Conservation (phyloP, 2,329 filamentous ascomycete genomes). For the Clonostachys byssicola region DNA sequence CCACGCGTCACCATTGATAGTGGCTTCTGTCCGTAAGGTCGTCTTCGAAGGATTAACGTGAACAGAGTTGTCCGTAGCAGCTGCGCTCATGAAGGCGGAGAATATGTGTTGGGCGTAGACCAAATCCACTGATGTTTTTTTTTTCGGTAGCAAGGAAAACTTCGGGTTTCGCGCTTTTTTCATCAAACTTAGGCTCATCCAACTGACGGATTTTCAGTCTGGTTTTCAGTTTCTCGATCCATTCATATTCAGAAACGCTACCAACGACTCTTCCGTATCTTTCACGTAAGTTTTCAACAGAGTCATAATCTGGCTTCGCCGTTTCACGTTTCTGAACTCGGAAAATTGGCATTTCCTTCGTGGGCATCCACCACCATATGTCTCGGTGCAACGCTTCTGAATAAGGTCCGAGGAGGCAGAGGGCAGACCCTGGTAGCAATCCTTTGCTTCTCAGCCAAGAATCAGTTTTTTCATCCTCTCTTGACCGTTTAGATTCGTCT, state of each 20-base stretch:
- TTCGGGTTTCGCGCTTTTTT: too few species aligned
- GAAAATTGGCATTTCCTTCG: too few species aligned
- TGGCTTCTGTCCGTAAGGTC: too few species aligned
- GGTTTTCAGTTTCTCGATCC: too few species aligned
- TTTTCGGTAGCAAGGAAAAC: too few species aligned
- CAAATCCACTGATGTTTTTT: neutral
- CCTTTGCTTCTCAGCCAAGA: constrained; percentile 8
- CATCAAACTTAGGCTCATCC: too few species aligned
- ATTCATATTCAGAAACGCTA: too few species aligned
- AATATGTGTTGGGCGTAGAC: constrained; percentile 17
- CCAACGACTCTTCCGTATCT: neutral
- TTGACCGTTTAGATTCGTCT: too few species aligned
- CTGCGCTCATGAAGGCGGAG: constrained; percentile 15
- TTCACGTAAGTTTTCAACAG: constrained; percentile 2
- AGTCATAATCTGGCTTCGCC: neutral
- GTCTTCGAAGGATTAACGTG: neutral
- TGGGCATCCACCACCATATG: constrained; percentile 10
- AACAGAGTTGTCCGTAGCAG: constrained; percentile 4
- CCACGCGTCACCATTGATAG: neutral
- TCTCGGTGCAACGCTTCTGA: constrained; percentile 4
- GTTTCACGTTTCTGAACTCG: neutral
- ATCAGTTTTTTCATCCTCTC: constrained; percentile 3
- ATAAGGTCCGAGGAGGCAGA: constrained; percentile 8
- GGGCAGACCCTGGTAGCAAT: neutral
- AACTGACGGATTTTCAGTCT: neutral